Evolutionary conservation across 1,284 basidiomycete genomes (phyloP), one percentile per base, ranked within the genome.

Genomic region (Blastosporella zonata): DNA sequence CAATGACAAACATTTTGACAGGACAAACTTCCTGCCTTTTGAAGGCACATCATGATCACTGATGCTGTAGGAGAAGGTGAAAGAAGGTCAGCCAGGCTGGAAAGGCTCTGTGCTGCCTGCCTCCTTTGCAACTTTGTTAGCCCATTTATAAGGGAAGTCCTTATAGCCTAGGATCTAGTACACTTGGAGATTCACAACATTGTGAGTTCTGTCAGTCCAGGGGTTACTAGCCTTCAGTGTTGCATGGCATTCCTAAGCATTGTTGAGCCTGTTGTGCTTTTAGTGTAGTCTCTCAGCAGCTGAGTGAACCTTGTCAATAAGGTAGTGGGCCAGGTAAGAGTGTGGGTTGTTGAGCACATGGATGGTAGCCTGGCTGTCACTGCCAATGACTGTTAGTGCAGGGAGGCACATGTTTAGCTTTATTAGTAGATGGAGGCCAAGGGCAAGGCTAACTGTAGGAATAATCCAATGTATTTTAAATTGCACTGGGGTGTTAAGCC

Each of bases 401-500:
- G 31, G 9, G 9, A 34, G 43, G n/a, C 12, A 21, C 21, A 17
- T 2, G n/a, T 20, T 29, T 34, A 43, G 23, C 17, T 20, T 20
- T 5, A 22, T 22, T 5, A 56, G 38, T 13, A 58, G 47, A 22
- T 56, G 39, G 17, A 56, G 36, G 17, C 31, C 55, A 7, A 58
- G 38, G 20, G 42, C n/a, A n/a, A n/a, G n/a, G n/a, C n/a, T n/a
- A n/a, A n/a, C n/a, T n/a, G n/a, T n/a, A n/a, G n/a, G n/a, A n/a
- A n/a, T n/a, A n/a, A n/a, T n/a, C n/a, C n/a, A n/a, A n/a, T n/a
- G n/a, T n/a, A n/a, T n/a, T n/a, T n/a, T n/a, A n/a, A n/a, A n/a
- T n/a, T n/a, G n/a, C 29, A 31, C 29, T 13, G 6, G 29, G 29
- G 7, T 31, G 29, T 31, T 31, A 31, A 12, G 13, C 29, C 29